These are phyloP conservation scores for Sphaerobolus stellatus DNA, from an alignment of 1,284 basidiomycete genomes.

Conservation along the genomic window DNA sequence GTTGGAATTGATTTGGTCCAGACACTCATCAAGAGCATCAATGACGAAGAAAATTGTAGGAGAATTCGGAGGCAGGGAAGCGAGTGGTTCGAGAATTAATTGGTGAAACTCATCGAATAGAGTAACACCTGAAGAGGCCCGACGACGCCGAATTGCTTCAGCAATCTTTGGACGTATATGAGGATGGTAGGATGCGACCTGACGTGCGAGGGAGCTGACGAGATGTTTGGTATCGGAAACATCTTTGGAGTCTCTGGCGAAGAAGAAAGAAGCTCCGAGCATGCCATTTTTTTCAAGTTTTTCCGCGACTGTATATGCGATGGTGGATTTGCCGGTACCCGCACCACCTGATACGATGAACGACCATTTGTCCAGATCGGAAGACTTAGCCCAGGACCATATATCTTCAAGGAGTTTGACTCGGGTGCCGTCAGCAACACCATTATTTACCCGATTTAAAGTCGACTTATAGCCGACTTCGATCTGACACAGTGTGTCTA, in stretches of 20 bases:
- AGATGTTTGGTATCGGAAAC: background rate
- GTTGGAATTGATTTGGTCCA: no score
- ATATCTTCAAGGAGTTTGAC: background rate
- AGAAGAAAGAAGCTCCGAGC: constrained; percentile 19
- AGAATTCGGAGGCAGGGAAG: background rate
- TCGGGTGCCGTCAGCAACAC: no score
- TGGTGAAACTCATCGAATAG: background rate
- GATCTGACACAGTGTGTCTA: no score
- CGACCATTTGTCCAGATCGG: background rate
- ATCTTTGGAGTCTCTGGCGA: constrained; percentile 7
- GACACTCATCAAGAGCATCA: background rate
- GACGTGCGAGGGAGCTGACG: background rate
- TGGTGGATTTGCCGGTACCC: constrained; percentile 21
- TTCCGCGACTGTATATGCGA: constrained; percentile 18
- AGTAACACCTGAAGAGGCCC: no score
- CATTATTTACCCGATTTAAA: no score
- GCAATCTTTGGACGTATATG: background rate
- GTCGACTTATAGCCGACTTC: no score
- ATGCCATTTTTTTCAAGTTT: constrained; percentile 4
- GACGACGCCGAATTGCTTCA: background rate
- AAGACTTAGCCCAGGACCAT: background rate
- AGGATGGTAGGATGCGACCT: background rate
- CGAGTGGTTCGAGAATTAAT: background rate
- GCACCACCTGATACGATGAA: constrained; percentile 15
- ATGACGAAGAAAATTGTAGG: constrained; percentile 1